A percentile compares a stretch with the other conserved stretches of the same genome.
These are phyloP conservation scores for Schizochytrium sp. DNA, from an alignment of 108 stramenopile genomes.

Conservation along the genomic window DNA sequence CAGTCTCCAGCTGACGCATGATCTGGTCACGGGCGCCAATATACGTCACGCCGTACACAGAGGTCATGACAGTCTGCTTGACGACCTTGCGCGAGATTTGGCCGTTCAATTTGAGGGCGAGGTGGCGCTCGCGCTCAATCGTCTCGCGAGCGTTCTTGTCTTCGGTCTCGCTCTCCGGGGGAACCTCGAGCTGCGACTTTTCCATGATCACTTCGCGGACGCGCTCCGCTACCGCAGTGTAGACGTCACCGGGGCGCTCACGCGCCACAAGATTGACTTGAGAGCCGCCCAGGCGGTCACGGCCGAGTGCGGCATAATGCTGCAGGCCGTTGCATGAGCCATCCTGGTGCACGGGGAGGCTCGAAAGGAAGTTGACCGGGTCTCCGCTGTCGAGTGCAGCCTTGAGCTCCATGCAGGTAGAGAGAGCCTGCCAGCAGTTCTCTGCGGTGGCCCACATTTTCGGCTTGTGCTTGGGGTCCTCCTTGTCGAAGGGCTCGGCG, in stretches of 20 bases:
- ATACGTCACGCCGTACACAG: slow-evolving; percentile 97
- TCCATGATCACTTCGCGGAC: slow-evolving; percentile 20
- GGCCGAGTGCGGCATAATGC: slow-evolving; percentile 98
- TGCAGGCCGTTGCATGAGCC: slow-evolving; percentile 99
- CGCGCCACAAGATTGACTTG: slow-evolving; percentile 86
- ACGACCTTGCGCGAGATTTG: slow-evolving; percentile 89
- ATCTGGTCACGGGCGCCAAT: slow-evolving; percentile 95
- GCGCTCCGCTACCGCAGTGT: slow-evolving; percentile 68
- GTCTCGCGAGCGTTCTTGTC: slow-evolving; percentile 12
- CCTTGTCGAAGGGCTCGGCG: slow-evolving; percentile 56
- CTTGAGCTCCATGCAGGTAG: slow-evolving; percentile 86
- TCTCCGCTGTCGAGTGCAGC: slow-evolving; percentile 78
- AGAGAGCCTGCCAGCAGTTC: slow-evolving; percentile 93
- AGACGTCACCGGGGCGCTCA: slow-evolving; percentile 90
- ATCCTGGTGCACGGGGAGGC: slow-evolving; percentile 91
- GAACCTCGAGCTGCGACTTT: background rate
- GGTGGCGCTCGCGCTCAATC: background rate
- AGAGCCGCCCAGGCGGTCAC: slow-evolving; percentile 82
- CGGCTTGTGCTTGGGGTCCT: slow-evolving; percentile 31
- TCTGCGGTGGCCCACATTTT: slow-evolving; percentile 90
- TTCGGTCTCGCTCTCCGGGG: slow-evolving; percentile 38
- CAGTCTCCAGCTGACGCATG: slow-evolving; percentile 38
- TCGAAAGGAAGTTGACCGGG: slow-evolving; percentile 71
- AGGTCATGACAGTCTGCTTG: slow-evolving; percentile 99
- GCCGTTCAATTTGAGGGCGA: slow-evolving; percentile 73